These are phyloP conservation scores for Podaxis sp. DNA, from an alignment of 768 basidiomycete species.

Conservation along the genomic window DNA sequence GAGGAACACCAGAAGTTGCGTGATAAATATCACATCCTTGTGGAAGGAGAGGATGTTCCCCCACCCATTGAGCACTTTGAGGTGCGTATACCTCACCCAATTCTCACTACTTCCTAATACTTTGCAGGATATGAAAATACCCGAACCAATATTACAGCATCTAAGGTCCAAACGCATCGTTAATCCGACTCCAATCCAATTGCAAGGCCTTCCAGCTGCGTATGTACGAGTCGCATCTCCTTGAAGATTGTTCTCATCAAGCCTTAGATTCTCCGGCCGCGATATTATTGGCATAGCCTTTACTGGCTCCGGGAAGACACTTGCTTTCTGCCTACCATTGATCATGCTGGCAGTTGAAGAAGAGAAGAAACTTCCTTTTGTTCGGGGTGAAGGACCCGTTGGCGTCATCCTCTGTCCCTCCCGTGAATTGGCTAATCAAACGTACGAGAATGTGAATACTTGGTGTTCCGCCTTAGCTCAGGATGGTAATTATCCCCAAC, in stretches of 20 bases:
- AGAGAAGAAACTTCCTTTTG: slow-evolving; percentile 85
- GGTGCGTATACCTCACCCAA: slow-evolving; percentile 35
- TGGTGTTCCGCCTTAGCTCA: slow-evolving; percentile 85
- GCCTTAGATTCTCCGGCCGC: slow-evolving; percentile 81
- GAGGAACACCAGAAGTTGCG: slow-evolving; percentile 74
- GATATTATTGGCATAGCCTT: slow-evolving; percentile 99
- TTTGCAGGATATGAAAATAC: slow-evolving; percentile 96
- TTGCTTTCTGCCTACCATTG: slow-evolving; percentile 96
- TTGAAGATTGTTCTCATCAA: slow-evolving; percentile 19
- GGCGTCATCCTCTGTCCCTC: slow-evolving; percentile 96
- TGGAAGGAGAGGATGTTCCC: slow-evolving; percentile 92
- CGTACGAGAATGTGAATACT: slow-evolving; percentile 87
- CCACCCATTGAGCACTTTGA: slow-evolving; percentile 90
- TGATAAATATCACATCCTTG: slow-evolving; percentile 90
- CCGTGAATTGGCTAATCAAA: slow-evolving; percentile 94
- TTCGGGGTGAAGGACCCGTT: slow-evolving; percentile 95
- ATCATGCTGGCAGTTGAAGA: slow-evolving; percentile 97
- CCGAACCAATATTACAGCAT: slow-evolving; percentile 76
- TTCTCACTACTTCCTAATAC: slow-evolving; percentile 10
- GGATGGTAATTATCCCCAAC: slow-evolving; percentile 76
- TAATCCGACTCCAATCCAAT: slow-evolving; percentile 91
- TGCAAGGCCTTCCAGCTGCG: slow-evolving; percentile 97
- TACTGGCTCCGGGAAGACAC: slow-evolving; percentile 97
- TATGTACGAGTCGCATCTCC: slow-evolving; percentile 36
- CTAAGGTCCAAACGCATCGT: slow-evolving; percentile 84